These are phyloP conservation scores for Lithospermum erythrorhizon DNA, from an alignment of 257 asterid genomes.

Conservation along the genomic window DNA sequence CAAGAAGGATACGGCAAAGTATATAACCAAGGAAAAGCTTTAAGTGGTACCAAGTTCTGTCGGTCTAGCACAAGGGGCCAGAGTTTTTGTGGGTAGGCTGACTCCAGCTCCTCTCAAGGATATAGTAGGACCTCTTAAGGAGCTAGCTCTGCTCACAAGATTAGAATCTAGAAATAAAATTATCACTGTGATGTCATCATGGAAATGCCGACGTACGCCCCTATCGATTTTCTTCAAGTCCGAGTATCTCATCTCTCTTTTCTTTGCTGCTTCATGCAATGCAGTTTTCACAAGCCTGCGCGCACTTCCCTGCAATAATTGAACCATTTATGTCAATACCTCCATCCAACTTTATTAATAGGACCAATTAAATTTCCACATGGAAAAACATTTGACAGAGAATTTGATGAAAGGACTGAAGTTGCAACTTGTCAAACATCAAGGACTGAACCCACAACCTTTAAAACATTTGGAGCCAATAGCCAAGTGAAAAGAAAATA, in stretches of 20 bases:
- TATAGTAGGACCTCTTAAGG: constrained; percentile 25
- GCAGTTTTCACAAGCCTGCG: constrained; percentile 40
- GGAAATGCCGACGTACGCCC: constrained; percentile 40
- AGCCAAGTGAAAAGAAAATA: too few relatives aligned
- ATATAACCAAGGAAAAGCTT: constrained; percentile 19
- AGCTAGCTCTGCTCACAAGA: constrained; percentile 37
- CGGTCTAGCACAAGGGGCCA: constrained; percentile 22
- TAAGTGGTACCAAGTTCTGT: constrained; percentile 19
- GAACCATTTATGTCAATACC: neutral
- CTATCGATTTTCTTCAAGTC: constrained; percentile 41
- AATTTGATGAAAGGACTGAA: too few relatives aligned
- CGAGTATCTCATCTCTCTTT: constrained; percentile 46
- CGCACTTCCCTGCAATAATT: constrained; percentile 32
- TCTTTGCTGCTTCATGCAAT: constrained; percentile 46
- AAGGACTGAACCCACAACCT: too few relatives aligned
- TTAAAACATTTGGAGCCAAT: too few relatives aligned
- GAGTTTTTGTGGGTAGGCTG: constrained; percentile 22
- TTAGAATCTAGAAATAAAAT: constrained; percentile 29
- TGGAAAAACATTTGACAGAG: too few relatives aligned
- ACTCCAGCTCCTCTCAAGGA: constrained; percentile 33
- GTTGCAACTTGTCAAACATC: too few relatives aligned
- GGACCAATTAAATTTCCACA: too few relatives aligned
- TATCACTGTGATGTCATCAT: constrained; percentile 37
- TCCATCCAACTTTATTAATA: neutral
- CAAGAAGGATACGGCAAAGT: constrained; percentile 23